phyloP scores from a whole-genome alignment of 2,329 filamentous ascomycete species.

The Botrytis deweyae region DNA sequence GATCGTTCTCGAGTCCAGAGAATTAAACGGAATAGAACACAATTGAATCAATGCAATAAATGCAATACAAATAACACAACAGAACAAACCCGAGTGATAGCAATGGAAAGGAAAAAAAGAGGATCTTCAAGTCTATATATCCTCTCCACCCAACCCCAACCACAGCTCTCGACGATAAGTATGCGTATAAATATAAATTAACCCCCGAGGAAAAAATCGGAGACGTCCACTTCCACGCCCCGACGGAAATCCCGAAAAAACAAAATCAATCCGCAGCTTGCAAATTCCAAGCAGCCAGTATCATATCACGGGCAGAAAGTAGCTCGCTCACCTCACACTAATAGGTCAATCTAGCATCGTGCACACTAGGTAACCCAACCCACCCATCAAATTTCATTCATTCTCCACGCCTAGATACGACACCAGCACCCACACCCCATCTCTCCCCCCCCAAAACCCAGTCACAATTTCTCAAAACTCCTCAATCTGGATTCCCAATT shows the following conservation, averaged over 20 bases:
- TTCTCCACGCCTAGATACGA: background rate
- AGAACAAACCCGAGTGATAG: background rate
- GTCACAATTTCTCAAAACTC: background rate
- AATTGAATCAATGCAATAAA: background rate
- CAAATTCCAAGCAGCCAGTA: background rate
- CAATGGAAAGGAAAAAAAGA: background rate
- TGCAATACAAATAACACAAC: background rate
- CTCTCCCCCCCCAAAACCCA: background rate
- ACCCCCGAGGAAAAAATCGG: background rate
- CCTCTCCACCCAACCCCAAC: background rate
- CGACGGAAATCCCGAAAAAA: background rate
- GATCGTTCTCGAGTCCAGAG: background rate
- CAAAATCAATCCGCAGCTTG: background rate
- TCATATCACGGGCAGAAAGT: background rate
- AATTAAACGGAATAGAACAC: background rate
- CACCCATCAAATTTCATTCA: background rate
- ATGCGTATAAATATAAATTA: background rate
- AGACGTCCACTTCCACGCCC: background rate
- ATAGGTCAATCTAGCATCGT: background rate
- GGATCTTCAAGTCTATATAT: background rate
- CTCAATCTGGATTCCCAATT: background rate
- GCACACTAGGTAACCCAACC: background rate
- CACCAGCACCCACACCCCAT: background rate
- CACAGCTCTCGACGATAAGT: background rate
- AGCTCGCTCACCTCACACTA: background rate